A percentile compares a stretch with the other conserved stretches of the same genome.
phyloP scores from a whole-genome alignment of 805 yeast species.

The Lipomyces anomalus region DNA sequence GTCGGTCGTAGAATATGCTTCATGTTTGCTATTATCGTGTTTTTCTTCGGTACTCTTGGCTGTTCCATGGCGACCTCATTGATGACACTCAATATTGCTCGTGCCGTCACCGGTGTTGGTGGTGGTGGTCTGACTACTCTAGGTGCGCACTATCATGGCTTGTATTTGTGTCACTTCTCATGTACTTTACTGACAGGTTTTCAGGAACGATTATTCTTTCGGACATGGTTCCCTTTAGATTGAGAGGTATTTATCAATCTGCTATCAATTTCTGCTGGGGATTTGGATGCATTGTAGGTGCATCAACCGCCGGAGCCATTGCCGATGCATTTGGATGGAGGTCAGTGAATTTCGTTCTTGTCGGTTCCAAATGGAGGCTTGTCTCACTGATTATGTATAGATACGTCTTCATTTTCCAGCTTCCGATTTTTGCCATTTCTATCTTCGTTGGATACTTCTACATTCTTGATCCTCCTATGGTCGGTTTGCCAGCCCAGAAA shows the following conservation, averaged over 20 bases:
- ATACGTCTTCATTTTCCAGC: conserved; percentile 38
- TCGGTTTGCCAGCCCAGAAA: conserved; percentile 5
- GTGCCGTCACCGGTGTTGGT: conserved; percentile 83
- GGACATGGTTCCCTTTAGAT: conserved; percentile 68
- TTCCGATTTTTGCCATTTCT: conserved; percentile 38
- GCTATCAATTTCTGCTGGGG: conserved; percentile 38
- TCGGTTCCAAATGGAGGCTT: too few relatives aligned
- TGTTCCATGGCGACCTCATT: conserved; percentile 24
- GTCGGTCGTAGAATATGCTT: conserved; percentile 30
- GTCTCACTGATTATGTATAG: too few relatives aligned
- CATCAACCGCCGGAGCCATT: conserved; percentile 49
- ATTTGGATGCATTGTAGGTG: conserved; percentile 72
- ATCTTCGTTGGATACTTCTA: conserved; percentile 32
- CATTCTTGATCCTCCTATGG: conserved; percentile 19
- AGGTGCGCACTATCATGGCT: too few relatives aligned
- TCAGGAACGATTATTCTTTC: conserved; percentile 69
- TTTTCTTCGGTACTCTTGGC: conserved; percentile 23
- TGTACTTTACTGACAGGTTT: too few relatives aligned
- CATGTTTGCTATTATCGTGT: conserved; percentile 33
- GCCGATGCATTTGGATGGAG: conserved; percentile 59
- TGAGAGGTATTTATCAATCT: conserved; percentile 69
- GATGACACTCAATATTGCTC: conserved; percentile 27
- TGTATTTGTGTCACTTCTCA: too few relatives aligned
- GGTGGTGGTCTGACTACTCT: conserved; percentile 81
- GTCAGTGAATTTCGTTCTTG: too few relatives aligned